Percentiles rank a stretch among this genome's conserved stretches.
phyloP scores from a whole-genome alignment of 2,329 filamentous ascomycete genomes.

The Colletotrichum sp. region DNA sequence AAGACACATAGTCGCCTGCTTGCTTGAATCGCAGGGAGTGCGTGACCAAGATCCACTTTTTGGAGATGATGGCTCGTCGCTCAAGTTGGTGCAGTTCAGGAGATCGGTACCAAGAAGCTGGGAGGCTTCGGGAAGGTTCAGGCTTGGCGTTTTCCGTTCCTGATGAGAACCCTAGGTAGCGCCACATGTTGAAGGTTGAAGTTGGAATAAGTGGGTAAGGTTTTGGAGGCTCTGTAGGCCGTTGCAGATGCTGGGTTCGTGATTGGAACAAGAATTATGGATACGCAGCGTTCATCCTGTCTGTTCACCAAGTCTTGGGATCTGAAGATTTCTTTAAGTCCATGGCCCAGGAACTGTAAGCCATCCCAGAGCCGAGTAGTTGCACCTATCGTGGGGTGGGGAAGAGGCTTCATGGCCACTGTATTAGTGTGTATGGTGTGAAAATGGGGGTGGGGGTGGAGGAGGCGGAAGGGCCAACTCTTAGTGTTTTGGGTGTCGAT shows the following conservation, averaged over 20 bases:
- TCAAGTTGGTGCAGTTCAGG: slow-evolving; percentile 44
- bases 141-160: neutral
- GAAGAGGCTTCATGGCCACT: neutral
- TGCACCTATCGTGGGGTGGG: slow-evolving; percentile 1
- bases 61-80: slow-evolving; percentile 42
- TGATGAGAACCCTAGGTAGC: slow-evolving; percentile 10
- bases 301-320: neutral
- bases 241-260: neutral
- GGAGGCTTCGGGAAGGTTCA: slow-evolving; percentile 24
- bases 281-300: neutral
- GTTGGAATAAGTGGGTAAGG: neutral
- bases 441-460: slow-evolving; percentile 16
- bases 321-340: neutral
- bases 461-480: neutral
- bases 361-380: neutral
- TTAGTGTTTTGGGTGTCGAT: neutral
- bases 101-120: slow-evolving; percentile 27
- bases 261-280: neutral
- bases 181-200: neutral
- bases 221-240: neutral
- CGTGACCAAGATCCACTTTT: slow-evolving; percentile 34
- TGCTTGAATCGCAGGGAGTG: slow-evolving; percentile 24
- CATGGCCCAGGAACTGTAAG: neutral
- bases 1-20: slow-evolving; percentile 20
- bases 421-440: neutral